phyloP scores from a whole-genome alignment of 331 rosid species.

The Spiraea crenata region DNA sequence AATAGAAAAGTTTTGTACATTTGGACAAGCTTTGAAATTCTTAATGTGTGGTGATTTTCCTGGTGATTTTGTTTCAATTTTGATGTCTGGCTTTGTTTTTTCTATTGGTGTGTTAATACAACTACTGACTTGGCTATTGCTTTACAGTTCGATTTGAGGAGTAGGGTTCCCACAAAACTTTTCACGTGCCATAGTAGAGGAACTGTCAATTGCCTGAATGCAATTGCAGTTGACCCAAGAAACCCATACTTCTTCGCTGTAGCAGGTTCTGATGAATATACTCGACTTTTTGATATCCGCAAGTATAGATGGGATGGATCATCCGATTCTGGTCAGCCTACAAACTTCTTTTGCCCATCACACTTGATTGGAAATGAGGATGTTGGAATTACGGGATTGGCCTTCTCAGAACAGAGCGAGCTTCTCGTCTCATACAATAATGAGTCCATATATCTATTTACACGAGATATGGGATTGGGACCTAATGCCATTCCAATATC shows the following conservation, averaged over 20 bases:
- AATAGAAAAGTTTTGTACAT: neutral
- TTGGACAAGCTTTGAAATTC: constrained; percentile 6
- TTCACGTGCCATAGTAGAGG: constrained; percentile 47
- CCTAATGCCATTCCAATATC: constrained; percentile 41
- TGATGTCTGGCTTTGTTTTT: neutral
- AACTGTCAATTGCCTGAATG: constrained; percentile 46
- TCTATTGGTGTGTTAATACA: constrained; percentile 8
- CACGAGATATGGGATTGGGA: constrained; percentile 79
- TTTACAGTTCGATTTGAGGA: constrained; percentile 86
- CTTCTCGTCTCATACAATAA: constrained; percentile 77
- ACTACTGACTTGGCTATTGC: constrained; percentile 25
- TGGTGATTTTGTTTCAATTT: neutral
- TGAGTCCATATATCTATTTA: constrained; percentile 73
- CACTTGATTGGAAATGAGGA: constrained; percentile 51
- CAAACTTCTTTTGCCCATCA: constrained; percentile 66
- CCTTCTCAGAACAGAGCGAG: constrained; percentile 84
- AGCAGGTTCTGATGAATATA: constrained; percentile 71
- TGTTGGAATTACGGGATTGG: constrained; percentile 88
- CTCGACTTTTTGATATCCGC: constrained; percentile 78
- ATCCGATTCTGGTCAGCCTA: constrained; percentile 54
- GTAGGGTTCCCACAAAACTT: constrained; percentile 55
- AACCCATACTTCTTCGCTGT: constrained; percentile 81
- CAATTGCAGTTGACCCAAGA: constrained; percentile 88
- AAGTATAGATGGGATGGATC: constrained; percentile 70
- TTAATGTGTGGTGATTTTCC: neutral